These are phyloP conservation scores for Neurospora tetraspora DNA, from an alignment of 495 filamentous ascomycete species.

Conservation along the genomic window DNA sequence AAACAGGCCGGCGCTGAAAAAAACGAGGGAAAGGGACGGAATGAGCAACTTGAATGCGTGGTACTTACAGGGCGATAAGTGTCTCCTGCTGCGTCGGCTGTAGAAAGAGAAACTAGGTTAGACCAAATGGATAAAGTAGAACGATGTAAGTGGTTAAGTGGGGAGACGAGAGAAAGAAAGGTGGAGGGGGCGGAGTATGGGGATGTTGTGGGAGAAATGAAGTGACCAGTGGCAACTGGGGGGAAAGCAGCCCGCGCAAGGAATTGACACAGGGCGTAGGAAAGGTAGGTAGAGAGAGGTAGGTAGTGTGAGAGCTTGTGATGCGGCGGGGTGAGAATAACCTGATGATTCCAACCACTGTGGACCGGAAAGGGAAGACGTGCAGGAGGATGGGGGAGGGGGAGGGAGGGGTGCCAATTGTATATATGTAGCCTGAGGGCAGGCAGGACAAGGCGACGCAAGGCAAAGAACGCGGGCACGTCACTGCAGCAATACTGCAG, in stretches of 20 bases:
- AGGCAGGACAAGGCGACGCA: conserved; percentile 25
- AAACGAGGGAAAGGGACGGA: not conserved
- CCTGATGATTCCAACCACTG: conserved; percentile 18
- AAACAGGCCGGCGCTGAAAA: not conserved
- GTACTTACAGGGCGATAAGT: conserved; percentile 44
- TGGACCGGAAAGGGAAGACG: conserved; percentile 31
- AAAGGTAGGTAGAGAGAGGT: not conserved
- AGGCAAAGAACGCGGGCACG: conserved; percentile 27
- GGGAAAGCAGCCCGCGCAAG: conserved; percentile 5
- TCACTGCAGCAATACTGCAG: conserved; percentile 28
- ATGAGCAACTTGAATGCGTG: not conserved
- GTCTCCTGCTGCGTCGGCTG: conserved; percentile 40
- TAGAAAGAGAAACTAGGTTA: conserved; percentile 27
- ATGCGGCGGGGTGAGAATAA: conserved; percentile 19
- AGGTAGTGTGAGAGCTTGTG: conserved; percentile 6
- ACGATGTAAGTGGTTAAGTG: conserved; percentile 9
- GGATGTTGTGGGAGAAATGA: conserved; percentile 8
- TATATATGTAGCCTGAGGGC: conserved; percentile 13
- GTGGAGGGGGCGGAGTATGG: conserved; percentile 9
- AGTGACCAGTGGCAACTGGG: conserved; percentile 21
- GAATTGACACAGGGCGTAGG: not conserved
- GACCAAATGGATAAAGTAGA: conserved; percentile 16
- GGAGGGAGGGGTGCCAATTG: conserved; percentile 21
- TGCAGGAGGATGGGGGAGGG: conserved; percentile 24
- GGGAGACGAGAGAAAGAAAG: conserved; percentile 5